phyloP scores from a whole-genome alignment of 164 flowering plant genomes.

The Paratinospora sagittata region DNA sequence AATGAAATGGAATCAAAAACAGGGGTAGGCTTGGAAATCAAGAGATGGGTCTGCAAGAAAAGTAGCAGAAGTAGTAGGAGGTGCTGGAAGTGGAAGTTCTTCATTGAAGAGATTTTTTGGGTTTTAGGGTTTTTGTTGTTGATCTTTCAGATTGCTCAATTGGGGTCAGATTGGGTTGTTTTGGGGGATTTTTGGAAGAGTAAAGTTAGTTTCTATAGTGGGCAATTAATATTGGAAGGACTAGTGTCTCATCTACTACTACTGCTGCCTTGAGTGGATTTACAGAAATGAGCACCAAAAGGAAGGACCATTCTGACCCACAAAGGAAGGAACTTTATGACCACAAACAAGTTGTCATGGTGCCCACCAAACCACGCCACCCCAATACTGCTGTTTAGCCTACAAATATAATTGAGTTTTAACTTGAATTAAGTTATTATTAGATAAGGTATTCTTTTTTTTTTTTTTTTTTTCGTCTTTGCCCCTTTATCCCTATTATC shows the following conservation, averaged over 20 bases:
- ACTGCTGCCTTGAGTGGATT: not conserved
- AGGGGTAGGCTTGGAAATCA: slow-evolving; percentile 21
- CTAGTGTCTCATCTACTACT: not conserved
- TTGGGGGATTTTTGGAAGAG: not conserved
- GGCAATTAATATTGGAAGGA: not conserved
- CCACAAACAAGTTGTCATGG: not conserved
- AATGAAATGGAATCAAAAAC: slow-evolving; percentile 22
- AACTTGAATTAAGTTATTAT: too few species aligned
- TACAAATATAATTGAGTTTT: too few species aligned
- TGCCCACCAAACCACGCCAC: not conserved
- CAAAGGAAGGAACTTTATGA: not conserved
- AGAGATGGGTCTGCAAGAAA: slow-evolving; percentile 34
- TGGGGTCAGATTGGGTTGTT: not conserved
- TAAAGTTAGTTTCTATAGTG: not conserved
- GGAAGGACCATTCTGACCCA: too few species aligned
- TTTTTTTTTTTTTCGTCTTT: too few species aligned
- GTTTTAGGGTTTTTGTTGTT: not conserved
- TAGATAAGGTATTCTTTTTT: too few species aligned
- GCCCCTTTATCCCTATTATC: too few species aligned
- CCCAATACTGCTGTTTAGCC: not conserved
- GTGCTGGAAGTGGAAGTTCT: slow-evolving; percentile 8
- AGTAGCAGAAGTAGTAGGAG: slow-evolving; percentile 17
- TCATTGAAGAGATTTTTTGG: slow-evolving; percentile 1
- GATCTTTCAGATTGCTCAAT: not conserved
- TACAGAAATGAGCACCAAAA: not conserved